Evolutionary conservation across 2,329 filamentous ascomycete genomes (phyloP).

Genomic region (Phoma sp.): DNA sequence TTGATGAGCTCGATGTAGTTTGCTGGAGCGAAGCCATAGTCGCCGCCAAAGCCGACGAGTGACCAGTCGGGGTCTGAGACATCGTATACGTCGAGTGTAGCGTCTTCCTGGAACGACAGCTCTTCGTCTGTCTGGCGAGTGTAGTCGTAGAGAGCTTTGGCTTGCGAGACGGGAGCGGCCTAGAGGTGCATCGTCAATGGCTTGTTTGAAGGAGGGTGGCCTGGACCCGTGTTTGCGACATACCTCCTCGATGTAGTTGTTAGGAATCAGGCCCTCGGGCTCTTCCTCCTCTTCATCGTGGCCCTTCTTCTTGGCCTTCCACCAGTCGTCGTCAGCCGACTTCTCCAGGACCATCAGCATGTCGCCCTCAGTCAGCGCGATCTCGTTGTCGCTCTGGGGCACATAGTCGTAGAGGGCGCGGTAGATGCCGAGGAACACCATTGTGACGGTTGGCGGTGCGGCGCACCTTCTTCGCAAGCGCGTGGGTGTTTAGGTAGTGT

Average conservation of each 20-base stretch:
- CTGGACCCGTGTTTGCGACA: constrained; percentile 43
- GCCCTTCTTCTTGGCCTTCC: constrained; percentile 91
- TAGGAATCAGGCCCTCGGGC: constrained; percentile 86
- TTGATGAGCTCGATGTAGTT: constrained; percentile 88
- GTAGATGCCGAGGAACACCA: constrained; percentile 94
- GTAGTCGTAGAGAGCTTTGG: constrained; percentile 97
- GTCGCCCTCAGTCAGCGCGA: constrained; percentile 85
- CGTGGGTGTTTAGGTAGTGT: constrained; percentile 3
- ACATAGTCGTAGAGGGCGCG: constrained; percentile 91
- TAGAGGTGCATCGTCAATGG: constrained; percentile 43
- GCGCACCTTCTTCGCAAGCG: constrained; percentile 9
- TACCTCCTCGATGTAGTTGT: constrained; percentile 95
- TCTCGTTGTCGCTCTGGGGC: constrained; percentile 85
- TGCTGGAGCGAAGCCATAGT: constrained; percentile 92
- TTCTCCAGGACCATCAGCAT: constrained; percentile 89
- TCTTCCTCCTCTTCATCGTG: constrained; percentile 85
- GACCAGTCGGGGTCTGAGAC: constrained; percentile 96
- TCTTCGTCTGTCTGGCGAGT: constrained; percentile 97
- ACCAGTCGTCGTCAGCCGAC: constrained; percentile 80
- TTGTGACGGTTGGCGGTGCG: constrained; percentile 50
- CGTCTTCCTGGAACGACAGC: constrained; percentile 92
- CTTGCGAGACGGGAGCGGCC: constrained; percentile 72
- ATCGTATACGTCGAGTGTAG: constrained; percentile 83
- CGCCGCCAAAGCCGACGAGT: constrained; percentile 80
- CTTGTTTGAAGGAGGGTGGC: constrained; percentile 2